phyloP scores from a whole-genome alignment of 2,329 filamentous ascomycete genomes.

The Graphilbum sp. region DNA sequence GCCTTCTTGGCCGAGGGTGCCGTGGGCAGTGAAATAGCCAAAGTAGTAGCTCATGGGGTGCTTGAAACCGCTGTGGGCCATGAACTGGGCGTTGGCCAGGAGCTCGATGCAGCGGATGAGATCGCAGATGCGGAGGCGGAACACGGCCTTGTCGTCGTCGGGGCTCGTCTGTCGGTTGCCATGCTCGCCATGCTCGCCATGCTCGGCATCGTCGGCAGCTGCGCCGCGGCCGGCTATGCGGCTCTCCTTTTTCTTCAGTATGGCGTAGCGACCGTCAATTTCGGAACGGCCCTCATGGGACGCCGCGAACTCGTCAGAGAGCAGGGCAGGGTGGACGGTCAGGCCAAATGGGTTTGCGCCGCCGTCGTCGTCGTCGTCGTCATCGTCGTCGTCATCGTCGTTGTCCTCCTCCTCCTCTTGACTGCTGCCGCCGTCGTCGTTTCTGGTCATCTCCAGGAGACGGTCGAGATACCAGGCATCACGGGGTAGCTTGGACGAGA shows the following conservation, averaged over 20 bases:
- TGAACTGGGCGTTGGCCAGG: neutral
- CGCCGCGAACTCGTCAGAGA: neutral
- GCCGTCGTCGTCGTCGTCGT: neutral
- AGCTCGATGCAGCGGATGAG: constrained; percentile 3
- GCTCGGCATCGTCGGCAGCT: too few relatives aligned
- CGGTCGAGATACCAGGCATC: neutral
- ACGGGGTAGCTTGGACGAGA: constrained; percentile 1
- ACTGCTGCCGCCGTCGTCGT: neutral
- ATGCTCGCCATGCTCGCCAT: too few relatives aligned
- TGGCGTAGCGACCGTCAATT: neutral
- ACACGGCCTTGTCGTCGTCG: constrained; percentile 4
- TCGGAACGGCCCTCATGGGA: neutral
- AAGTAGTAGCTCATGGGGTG: constrained; percentile 4
- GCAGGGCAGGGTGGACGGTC: neutral
- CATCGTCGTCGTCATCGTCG: neutral
- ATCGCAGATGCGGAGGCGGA: constrained; percentile 3
- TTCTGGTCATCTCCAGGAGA: neutral
- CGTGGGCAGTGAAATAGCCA: constrained; percentile 4
- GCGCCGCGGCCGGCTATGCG: too few relatives aligned
- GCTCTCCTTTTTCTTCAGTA: neutral
- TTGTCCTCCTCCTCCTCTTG: neutral
- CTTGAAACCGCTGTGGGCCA: neutral
- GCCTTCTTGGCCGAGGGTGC: neutral
- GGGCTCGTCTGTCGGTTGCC: too few relatives aligned
- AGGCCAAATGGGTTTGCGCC: too few relatives aligned